Evolutionary conservation across 805 yeast species (phyloP).

Genomic region (Schizosaccharomyces japonicus): DNA sequence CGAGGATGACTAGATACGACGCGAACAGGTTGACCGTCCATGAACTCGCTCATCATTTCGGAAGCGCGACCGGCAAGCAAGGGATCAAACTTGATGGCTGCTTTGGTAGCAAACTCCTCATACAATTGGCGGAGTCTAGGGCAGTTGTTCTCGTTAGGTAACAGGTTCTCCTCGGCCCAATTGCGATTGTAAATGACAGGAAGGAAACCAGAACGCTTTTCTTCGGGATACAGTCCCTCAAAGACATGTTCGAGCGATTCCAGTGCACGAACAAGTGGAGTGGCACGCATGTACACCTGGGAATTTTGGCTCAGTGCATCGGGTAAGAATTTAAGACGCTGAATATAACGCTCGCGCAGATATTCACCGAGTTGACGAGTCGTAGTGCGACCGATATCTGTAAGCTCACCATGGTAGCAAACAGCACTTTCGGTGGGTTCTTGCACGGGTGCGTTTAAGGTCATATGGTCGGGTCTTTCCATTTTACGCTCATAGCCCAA

Average conservation of each 20-base stretch:
- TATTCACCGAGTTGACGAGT: constrained; percentile 9
- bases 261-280: constrained; percentile 10
- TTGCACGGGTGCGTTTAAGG: background rate
- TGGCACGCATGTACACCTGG: constrained; percentile 9
- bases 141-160: constrained; percentile 8
- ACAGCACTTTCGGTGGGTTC: background rate
- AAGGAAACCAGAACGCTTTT: constrained; percentile 1
- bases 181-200: constrained; percentile 10
- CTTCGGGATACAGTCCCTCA: constrained; percentile 10
- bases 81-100: constrained; percentile 10
- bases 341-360: constrained; percentile 9
- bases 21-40: constrained; percentile 8
- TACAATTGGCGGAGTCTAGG: constrained; percentile 9
- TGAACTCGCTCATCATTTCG: constrained; percentile 8
- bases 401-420: constrained; percentile 7
- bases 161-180: constrained; percentile 11
- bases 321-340: constrained; percentile 9
- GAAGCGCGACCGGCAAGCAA: constrained; percentile 8
- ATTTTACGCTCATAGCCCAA: background rate
- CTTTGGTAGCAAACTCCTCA: constrained; percentile 8
- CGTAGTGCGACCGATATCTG: constrained; percentile 10
- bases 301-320: constrained; percentile 4
- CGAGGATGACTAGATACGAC: constrained; percentile 11
- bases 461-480: background rate
- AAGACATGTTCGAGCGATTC: constrained; percentile 11